Base-by-base conservation (phyloP, 352 stramenopile species). In the Globisporangium camurandrum region DNA sequence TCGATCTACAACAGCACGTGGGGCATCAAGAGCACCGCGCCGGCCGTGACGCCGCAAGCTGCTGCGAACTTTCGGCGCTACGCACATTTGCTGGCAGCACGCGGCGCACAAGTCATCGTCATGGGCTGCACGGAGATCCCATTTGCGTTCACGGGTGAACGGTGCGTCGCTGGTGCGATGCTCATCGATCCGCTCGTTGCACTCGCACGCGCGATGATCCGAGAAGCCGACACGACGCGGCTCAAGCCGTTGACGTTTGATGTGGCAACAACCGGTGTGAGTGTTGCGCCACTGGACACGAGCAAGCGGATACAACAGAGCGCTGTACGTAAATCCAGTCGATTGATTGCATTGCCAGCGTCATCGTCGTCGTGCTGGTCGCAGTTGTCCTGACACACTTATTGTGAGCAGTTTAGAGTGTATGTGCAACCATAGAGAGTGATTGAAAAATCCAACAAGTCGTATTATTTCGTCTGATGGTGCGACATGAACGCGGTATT, bases 71-170 rank as follows among this genome's bases (percentile, higher is more conserved):
- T 86, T 34, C 60, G 84, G 11, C 65, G 62, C 12, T 90, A 84
- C 37, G 73, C 72, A 3, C 49, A 61, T 19, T 50, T 74, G 22
- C 60, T 90, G 7, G 49, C 48, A 6, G 65, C 71, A 3, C 38
- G 61, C 3, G 78, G 75, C 22, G 78, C 78, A 24, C 62, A 90
- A 20, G 71, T 77, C 6, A 80, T 87, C 31, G 69, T 90, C 24
- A 66, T 90, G 45, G 78, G 78, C 48, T 90, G 78, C 59, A 90
- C 78, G 4, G 78, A 90, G 57, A 86, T 90, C 39, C 78, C 78
- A 12, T 86, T 90, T 40, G 75, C 74, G 11, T 87, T 90, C 39
- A 56, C 62, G 9, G 75, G 69, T 17, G 69, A 77, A 22, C 69
- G 67, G 10, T 56, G 57, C 4, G 63, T 76, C 30, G 63, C 61